Percentiles rank a stretch among this genome's conserved stretches.
Conservation (phyloP, 2,329 filamentous ascomycete genomes). For the Claviceps sp. region DNA sequence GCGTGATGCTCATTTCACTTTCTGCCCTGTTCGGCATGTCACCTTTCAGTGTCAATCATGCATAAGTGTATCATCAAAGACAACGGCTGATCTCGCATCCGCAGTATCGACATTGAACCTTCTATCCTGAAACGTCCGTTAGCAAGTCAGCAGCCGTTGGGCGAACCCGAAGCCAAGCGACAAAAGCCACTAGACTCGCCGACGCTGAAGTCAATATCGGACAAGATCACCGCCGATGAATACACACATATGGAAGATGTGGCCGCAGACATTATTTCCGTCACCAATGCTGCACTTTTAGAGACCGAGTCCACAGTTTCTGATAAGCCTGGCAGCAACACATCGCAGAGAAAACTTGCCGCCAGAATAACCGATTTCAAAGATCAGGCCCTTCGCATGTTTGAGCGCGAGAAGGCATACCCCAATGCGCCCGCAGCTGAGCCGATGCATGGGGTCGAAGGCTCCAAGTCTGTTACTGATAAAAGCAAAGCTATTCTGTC, state of each 20-base stretch:
- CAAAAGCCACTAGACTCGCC: slow-evolving; percentile 39
- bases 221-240: slow-evolving; percentile 36
- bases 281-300: slow-evolving; percentile 33
- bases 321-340: slow-evolving; percentile 15
- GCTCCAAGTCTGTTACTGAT: slow-evolving; percentile 23
- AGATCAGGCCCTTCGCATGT: slow-evolving; percentile 47
- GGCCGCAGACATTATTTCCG: slow-evolving; percentile 40
- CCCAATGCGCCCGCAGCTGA: slow-evolving; percentile 23
- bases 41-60: background rate
- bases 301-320: slow-evolving; percentile 28
- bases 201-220: slow-evolving; percentile 31
- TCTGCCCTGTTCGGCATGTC: background rate
- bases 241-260: slow-evolving; percentile 54
- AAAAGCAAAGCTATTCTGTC: slow-evolving; percentile 52
- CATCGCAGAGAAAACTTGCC: slow-evolving; percentile 22
- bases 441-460: slow-evolving; percentile 26
- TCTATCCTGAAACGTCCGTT: slow-evolving; percentile 43
- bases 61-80: background rate
- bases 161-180: slow-evolving; percentile 45
- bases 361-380: slow-evolving; percentile 43
- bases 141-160: slow-evolving; percentile 26
- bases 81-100: slow-evolving; percentile 17
- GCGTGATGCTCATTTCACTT: background rate
- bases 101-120: slow-evolving; percentile 40
- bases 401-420: slow-evolving; percentile 46